Evolutionary conservation across 768 basidiomycete species (phyloP).

Genomic region (Collybia mongolica): DNA sequence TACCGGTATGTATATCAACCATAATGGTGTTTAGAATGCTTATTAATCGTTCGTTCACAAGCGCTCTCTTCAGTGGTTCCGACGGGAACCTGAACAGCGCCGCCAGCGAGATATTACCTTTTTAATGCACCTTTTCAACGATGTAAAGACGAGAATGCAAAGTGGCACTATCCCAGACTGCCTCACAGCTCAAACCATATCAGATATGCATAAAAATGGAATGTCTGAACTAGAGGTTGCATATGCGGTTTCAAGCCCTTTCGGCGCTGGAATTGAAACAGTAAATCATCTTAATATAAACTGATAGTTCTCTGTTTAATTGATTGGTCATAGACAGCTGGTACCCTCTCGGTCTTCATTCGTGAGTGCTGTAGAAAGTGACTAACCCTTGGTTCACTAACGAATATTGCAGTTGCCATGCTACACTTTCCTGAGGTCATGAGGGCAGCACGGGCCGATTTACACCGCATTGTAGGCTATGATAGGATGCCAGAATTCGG

Average conservation of each 20-base stretch:
- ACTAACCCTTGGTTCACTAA: background rate
- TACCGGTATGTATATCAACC: slow-evolving; percentile 29
- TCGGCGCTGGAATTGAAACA: slow-evolving; percentile 47
- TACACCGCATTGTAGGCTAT: slow-evolving; percentile 33
- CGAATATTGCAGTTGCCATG: slow-evolving; percentile 29
- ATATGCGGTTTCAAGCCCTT: slow-evolving; percentile 42
- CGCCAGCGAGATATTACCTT: slow-evolving; percentile 36
- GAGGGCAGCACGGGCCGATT: slow-evolving; percentile 35
- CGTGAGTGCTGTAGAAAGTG: background rate
- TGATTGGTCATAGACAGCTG: slow-evolving; percentile 23
- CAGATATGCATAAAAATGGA: slow-evolving; percentile 32
- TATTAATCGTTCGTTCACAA: slow-evolving; percentile 7
- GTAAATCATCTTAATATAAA: slow-evolving; percentile 17
- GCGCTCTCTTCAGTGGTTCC: slow-evolving; percentile 42
- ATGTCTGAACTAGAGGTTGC: slow-evolving; percentile 43
- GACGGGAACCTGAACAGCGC: slow-evolving; percentile 35
- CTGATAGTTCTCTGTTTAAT: no score
- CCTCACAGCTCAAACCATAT: slow-evolving; percentile 35
- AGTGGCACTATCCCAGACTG: slow-evolving; percentile 38
- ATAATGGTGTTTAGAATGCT: no score
- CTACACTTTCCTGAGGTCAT: slow-evolving; percentile 37
- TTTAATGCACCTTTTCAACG: slow-evolving; percentile 36
- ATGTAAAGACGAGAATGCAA: slow-evolving; percentile 40
- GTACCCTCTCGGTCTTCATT: slow-evolving; percentile 17
- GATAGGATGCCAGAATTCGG: slow-evolving; percentile 39